phyloP scores from a whole-genome alignment of 2,329 filamentous ascomycete genomes.

The Chalaropsis ovoidea region DNA sequence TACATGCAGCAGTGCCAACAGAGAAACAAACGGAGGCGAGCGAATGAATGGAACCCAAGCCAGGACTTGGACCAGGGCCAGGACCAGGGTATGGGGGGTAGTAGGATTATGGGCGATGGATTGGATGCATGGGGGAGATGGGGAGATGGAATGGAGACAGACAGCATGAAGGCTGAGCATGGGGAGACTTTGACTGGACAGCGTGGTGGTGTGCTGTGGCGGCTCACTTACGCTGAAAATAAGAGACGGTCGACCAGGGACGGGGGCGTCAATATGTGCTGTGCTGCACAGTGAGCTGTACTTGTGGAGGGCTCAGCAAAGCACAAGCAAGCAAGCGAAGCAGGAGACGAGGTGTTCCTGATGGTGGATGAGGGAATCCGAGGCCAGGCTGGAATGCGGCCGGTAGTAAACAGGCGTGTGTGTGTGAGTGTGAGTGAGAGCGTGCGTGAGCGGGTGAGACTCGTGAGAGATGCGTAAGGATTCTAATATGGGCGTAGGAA shows the following conservation, averaged over 20 bases:
- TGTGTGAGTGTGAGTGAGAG: background rate
- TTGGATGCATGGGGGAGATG: background rate
- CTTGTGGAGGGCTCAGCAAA: background rate
- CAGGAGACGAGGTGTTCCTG: background rate
- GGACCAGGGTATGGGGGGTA: background rate
- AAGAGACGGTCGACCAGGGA: background rate
- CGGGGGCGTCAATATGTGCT: background rate
- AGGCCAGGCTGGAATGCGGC: background rate
- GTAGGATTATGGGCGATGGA: background rate
- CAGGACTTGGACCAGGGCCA: background rate
- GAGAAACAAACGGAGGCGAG: background rate
- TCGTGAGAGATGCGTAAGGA: no score
- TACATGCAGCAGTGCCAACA: conserved; percentile 1
- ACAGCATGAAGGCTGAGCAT: no score
- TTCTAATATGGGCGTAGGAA: no score
- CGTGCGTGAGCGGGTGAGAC: background rate
- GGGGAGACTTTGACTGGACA: no score
- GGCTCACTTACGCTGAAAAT: no score
- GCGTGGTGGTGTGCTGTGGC: no score
- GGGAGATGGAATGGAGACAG: background rate
- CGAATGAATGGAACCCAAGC: background rate
- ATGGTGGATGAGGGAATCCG: background rate
- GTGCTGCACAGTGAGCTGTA: background rate
- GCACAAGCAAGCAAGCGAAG: background rate
- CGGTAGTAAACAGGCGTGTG: background rate